Evolutionary conservation across 345 rosid genomes (phyloP).

Genomic region (Lepidium africanum): DNA sequence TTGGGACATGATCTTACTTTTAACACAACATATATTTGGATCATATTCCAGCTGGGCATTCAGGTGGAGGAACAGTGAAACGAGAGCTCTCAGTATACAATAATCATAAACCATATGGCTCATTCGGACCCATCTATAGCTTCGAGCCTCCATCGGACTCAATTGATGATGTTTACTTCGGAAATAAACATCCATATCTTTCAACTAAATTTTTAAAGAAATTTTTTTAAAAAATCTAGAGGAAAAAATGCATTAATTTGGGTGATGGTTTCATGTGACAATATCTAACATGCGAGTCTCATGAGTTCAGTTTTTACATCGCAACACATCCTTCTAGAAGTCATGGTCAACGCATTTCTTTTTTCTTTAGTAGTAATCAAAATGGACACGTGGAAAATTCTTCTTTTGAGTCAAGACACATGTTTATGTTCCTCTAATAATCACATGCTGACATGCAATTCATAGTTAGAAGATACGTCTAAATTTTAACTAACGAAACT

Average conservation of each 20-base stretch:
- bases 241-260: not conserved
- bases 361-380: not conserved
- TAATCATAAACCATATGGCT: slow-evolving; percentile 92
- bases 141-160: slow-evolving; percentile 53
- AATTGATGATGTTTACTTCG: no score
- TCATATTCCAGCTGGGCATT: slow-evolving; percentile 28
- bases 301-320: not conserved
- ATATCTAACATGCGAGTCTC: slow-evolving; percentile 12
- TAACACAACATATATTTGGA: no score
- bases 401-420: slow-evolving; percentile 5
- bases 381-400: slow-evolving; percentile 17
- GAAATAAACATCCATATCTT: no score
- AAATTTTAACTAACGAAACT: slow-evolving; percentile 3
- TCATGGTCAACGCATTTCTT: not conserved
- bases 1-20: not conserved
- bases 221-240: not conserved
- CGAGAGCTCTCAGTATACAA: slow-evolving; percentile 70
- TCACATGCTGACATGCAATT: slow-evolving; percentile 12
- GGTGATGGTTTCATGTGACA: slow-evolving; percentile 11
- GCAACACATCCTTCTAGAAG: not conserved
- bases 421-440: slow-evolving; percentile 2
- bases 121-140: slow-evolving; percentile 87
- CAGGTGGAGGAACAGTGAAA: slow-evolving; percentile 63
- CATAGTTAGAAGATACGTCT: slow-evolving; percentile 22
- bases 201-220: no score